These are phyloP conservation scores for Erythrophleum ivorense DNA, from an alignment of 331 rosid genomes.

Conservation along the genomic window DNA sequence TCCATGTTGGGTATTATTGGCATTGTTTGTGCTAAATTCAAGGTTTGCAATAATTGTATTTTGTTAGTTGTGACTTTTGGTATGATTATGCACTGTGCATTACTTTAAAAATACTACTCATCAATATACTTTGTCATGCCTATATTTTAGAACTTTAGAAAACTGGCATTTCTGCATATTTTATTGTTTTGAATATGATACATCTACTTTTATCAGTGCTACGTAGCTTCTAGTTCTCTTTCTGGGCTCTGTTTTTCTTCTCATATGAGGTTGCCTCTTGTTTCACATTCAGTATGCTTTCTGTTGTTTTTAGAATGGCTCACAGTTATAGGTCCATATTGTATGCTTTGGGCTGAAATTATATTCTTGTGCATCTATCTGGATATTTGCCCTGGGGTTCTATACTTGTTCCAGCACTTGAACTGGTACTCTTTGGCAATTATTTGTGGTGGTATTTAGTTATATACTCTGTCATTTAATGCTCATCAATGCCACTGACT, in stretches of 20 bases:
- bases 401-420: neutral
- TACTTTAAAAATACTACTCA: neutral
- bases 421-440: neutral
- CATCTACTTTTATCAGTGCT: neutral
- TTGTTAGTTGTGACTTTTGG: neutral
- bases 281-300: neutral
- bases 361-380: neutral
- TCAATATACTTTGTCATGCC: neutral
- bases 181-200: neutral
- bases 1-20: neutral
- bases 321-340: neutral
- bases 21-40: neutral
- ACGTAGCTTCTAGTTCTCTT: neutral
- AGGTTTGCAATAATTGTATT: neutral
- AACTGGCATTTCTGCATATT: neutral
- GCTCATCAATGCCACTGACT: neutral
- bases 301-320: constrained; percentile 17
- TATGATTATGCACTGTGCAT: neutral
- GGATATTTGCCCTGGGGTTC: neutral
- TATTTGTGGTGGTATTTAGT: neutral
- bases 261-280: neutral
- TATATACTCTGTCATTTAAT: neutral
- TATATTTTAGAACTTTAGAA: neutral
- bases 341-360: neutral
- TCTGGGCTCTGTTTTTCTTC: neutral